phyloP scores from a whole-genome alignment of 768 basidiomycete genomes.

The Leccinum uliginosum region DNA sequence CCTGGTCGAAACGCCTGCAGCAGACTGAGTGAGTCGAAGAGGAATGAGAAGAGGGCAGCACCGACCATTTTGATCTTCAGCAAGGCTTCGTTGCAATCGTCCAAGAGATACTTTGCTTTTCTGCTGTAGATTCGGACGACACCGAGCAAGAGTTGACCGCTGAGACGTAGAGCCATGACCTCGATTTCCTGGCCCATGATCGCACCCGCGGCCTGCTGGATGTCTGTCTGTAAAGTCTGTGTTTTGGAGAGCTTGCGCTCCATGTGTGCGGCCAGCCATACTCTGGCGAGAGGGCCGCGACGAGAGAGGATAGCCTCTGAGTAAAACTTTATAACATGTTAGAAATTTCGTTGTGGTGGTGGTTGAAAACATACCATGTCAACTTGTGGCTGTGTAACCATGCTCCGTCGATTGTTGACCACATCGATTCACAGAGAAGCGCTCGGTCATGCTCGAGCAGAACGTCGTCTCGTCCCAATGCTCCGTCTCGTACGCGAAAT shows the following conservation, averaged over 20 bases:
- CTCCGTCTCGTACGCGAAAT: constrained; percentile 49
- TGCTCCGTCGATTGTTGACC: not conserved
- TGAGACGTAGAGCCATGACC: constrained; percentile 92
- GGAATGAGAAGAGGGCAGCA: constrained; percentile 1
- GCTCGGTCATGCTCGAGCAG: constrained; percentile 31
- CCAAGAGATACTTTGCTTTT: constrained; percentile 95
- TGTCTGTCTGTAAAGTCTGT: constrained; percentile 91
- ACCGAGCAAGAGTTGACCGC: constrained; percentile 92
- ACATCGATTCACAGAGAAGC: constrained; percentile 31
- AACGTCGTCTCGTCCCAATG: constrained; percentile 34
- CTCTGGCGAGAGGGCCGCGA: constrained; percentile 89
- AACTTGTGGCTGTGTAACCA: constrained; percentile 23
- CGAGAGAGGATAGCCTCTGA: constrained; percentile 92
- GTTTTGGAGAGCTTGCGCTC: constrained; percentile 96
- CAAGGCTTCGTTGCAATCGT: constrained; percentile 96
- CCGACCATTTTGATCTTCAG: constrained; percentile 90
- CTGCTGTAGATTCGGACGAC: constrained; percentile 97
- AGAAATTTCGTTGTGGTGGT: too few species aligned
- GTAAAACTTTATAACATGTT: too few species aligned
- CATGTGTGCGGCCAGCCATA: constrained; percentile 99
- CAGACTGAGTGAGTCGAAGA: not conserved
- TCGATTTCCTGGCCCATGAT: constrained; percentile 94
- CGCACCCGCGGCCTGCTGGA: constrained; percentile 92
- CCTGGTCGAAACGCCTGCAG: constrained; percentile 89
- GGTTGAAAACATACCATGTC: too few species aligned